These are phyloP conservation scores for Fusarium phyllophilum DNA, from an alignment of 2,329 filamentous ascomycete species.

Conservation along the genomic window DNA sequence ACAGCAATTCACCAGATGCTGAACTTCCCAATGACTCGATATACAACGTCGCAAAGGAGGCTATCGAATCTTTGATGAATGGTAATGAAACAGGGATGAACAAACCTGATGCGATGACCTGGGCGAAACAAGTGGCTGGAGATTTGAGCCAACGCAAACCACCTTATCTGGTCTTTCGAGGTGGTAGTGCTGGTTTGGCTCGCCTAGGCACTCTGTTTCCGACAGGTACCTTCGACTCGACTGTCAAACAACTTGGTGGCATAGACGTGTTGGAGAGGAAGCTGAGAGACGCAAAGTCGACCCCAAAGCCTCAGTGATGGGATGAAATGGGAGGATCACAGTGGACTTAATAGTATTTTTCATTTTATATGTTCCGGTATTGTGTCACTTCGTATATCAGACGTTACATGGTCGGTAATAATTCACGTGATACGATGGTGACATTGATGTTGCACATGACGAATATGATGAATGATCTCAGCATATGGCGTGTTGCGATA, in stretches of 20 bases:
- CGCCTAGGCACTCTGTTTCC: slow-evolving; percentile 18
- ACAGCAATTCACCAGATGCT: not conserved
- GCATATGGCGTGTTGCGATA: not conserved
- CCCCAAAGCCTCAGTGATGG: not conserved
- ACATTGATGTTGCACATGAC: slow-evolving; percentile 18
- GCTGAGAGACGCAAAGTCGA: slow-evolving; percentile 1
- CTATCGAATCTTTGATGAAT: slow-evolving; percentile 21
- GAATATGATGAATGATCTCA: slow-evolving; percentile 8
- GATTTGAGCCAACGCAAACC: slow-evolving; percentile 33
- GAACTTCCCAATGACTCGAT: slow-evolving; percentile 19
- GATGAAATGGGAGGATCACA: accelerated
- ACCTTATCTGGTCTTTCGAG: slow-evolving; percentile 16
- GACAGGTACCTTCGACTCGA: slow-evolving; percentile 8
- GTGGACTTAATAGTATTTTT: no score
- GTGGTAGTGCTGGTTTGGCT: slow-evolving; percentile 2
- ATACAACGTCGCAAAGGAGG: slow-evolving; percentile 28
- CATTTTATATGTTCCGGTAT: accelerated
- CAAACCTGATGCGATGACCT: not conserved
- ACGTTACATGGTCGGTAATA: no score
- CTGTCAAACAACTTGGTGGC: slow-evolving; percentile 16
- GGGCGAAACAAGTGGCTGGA: slow-evolving; percentile 31
- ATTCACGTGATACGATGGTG: slow-evolving; percentile 27
- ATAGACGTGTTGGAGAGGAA: slow-evolving; percentile 28
- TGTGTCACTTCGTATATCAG: not conserved
- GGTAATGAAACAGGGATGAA: not conserved